A percentile compares a stretch with the other conserved stretches of the same genome.
These are phyloP conservation scores for Talaromyces albobiverticillius DNA, from an alignment of 2,329 filamentous ascomycete species.

Conservation along the genomic window DNA sequence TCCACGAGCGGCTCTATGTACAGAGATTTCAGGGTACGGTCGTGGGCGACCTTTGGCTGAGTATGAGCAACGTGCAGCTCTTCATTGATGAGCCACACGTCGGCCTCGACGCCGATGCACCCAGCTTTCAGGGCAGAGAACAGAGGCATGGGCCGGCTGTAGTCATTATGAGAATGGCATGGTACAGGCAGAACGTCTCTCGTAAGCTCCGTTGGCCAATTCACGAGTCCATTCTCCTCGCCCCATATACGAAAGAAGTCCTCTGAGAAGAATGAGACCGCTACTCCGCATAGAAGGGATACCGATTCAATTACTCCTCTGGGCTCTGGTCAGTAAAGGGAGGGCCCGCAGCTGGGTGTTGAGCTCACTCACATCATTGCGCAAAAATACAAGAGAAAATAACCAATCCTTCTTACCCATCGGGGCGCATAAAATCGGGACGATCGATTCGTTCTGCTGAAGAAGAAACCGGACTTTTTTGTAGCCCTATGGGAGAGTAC, in stretches of 20 bases:
- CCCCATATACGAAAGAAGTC: constrained; percentile 37
- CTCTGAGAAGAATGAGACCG: constrained; percentile 41
- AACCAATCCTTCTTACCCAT: not conserved
- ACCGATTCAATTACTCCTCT: constrained; percentile 43
- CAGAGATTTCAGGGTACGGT: constrained; percentile 39
- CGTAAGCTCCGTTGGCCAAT: constrained; percentile 50
- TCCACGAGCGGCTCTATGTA: constrained; percentile 64
- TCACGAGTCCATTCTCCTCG: constrained; percentile 34
- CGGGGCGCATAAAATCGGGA: not conserved
- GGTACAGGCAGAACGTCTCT: constrained; percentile 22
- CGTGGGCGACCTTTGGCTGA: constrained; percentile 47
- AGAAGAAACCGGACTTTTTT: no score
- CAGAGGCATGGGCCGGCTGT: constrained; percentile 40
- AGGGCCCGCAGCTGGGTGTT: not conserved
- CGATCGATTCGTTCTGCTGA: not conserved
- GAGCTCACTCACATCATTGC: constrained; percentile 23
- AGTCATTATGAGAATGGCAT: constrained; percentile 45
- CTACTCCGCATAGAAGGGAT: constrained; percentile 35
- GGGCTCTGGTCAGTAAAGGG: not conserved
- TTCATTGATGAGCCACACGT: constrained; percentile 45
- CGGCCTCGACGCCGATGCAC: constrained; percentile 45
- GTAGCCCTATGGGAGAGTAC: no score
- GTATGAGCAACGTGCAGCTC: constrained; percentile 64
- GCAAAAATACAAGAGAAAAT: not conserved
- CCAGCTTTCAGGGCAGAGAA: constrained; percentile 40